Evolutionary conservation across 371 early-diverging fungal species (phyloP).

Genomic region (Dichotomocladium elegans): DNA sequence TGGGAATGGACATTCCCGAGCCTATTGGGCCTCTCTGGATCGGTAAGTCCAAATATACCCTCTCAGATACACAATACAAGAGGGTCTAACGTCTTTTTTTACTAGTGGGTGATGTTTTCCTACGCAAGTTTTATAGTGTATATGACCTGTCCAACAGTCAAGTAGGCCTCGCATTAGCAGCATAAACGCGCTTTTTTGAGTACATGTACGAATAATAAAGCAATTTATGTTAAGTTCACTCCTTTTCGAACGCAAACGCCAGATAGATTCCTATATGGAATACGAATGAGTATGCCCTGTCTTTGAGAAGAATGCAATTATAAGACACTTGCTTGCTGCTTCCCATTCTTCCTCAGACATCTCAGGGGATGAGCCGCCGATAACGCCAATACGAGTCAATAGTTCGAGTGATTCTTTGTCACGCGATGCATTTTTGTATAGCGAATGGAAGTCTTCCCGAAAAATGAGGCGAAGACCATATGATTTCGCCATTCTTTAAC

Average conservation of each 20-base stretch:
- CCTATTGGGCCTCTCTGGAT: constrained; percentile 54
- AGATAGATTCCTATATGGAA: constrained; percentile 46
- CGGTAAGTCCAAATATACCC: constrained; percentile 8
- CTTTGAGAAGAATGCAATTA: too few species aligned
- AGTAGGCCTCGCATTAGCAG: constrained; percentile 67
- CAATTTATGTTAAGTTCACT: constrained; percentile 2
- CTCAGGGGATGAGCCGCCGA: constrained; percentile 58
- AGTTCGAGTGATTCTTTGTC: constrained; percentile 51
- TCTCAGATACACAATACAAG: not conserved
- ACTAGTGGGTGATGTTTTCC: constrained; percentile 86
- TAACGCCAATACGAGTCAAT: constrained; percentile 80
- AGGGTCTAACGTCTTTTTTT: not conserved
- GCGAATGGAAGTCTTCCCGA: constrained; percentile 78
- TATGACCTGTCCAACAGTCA: constrained; percentile 86
- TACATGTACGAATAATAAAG: not conserved
- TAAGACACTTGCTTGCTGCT: constrained; percentile 76
- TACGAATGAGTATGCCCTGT: not conserved
- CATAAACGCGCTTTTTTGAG: not conserved
- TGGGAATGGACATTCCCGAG: constrained; percentile 82
- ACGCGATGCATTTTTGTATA: constrained; percentile 61
- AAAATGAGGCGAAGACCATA: constrained; percentile 73
- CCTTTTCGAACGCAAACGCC: constrained; percentile 58
- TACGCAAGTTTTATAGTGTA: constrained; percentile 88
- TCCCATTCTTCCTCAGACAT: constrained; percentile 92
- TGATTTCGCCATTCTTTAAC: constrained; percentile 74